These are phyloP conservation scores for Scutellaria minor DNA, from an alignment of 257 asterid species.

Conservation along the genomic window DNA sequence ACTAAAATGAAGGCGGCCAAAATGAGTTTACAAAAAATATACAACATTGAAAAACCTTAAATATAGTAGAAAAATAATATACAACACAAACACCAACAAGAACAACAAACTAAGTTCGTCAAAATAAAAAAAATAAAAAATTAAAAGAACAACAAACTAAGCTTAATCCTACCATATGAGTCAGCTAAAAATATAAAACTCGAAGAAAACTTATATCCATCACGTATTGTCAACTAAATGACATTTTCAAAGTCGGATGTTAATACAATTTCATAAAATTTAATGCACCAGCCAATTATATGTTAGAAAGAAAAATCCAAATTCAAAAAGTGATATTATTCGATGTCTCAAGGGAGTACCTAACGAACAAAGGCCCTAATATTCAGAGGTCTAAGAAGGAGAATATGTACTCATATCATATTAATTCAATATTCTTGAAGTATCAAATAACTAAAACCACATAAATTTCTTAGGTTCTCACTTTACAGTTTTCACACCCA, in stretches of 20 bases:
- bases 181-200: not conserved
- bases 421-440: not conserved
- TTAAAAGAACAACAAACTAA: no score
- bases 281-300: not conserved
- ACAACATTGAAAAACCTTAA: not conserved
- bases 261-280: not conserved
- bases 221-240: not conserved
- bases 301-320: not conserved
- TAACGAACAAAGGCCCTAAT: not conserved
- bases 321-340: not conserved
- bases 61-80: not conserved
- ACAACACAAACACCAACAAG: no score
- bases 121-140: no score
- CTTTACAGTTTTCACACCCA: not conserved
- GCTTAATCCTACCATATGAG: no score
- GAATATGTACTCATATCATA: not conserved
- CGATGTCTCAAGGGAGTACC: not conserved
- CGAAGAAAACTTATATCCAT: not conserved
- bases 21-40: slow-evolving; percentile 19
- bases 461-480: not conserved
- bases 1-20: slow-evolving; percentile 39
- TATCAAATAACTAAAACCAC: not conserved
- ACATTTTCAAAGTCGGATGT: not conserved
- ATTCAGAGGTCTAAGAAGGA: slow-evolving; percentile 8
- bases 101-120: no score